Evolutionary conservation across 106 monocot species (phyloP).

Genomic region (Platanthera guangdongensis): DNA sequence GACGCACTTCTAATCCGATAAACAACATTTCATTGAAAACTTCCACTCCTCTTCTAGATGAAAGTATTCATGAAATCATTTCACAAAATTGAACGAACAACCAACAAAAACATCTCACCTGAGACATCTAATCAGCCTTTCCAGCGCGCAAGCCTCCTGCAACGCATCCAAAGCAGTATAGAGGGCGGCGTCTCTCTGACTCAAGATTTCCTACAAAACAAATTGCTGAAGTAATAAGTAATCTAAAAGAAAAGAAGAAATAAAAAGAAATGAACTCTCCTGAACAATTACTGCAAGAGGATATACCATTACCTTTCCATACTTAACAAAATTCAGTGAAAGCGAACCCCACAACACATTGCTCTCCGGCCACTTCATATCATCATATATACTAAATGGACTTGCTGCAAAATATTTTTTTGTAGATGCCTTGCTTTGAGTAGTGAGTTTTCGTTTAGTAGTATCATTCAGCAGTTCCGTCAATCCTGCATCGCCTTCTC

Average conservation of each 20-base stretch:
- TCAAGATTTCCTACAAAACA: conserved; percentile 35
- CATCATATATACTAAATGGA: conserved; percentile 7
- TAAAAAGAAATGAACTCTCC: neutral
- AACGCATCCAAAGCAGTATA: conserved; percentile 42
- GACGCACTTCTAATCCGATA: too few relatives aligned
- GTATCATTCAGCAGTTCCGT: conserved; percentile 18
- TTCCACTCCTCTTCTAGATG: too few relatives aligned
- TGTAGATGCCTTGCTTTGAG: conserved; percentile 1
- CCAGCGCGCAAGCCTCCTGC: conserved; percentile 45
- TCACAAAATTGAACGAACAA: too few relatives aligned
- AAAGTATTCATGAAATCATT: too few relatives aligned
- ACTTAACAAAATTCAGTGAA: conserved; percentile 30
- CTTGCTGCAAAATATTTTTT: conserved; percentile 11
- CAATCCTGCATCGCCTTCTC: conserved; percentile 16
- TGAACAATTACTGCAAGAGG: neutral
- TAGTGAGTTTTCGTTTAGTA: conserved; percentile 14
- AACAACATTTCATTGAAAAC: too few relatives aligned
- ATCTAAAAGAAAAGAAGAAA: neutral
- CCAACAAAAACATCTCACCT: conserved; percentile 16
- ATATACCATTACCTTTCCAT: conserved; percentile 32
- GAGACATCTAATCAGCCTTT: conserved; percentile 33
- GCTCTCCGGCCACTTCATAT: conserved; percentile 23
- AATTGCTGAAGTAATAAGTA: neutral
- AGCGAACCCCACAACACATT: conserved; percentile 33
- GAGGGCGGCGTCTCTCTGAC: conserved; percentile 44